Evolutionary conservation across 345 rosid genomes (phyloP), one percentile per base, ranked within the genome.

Genomic region (Reutealis trisperma): DNA sequence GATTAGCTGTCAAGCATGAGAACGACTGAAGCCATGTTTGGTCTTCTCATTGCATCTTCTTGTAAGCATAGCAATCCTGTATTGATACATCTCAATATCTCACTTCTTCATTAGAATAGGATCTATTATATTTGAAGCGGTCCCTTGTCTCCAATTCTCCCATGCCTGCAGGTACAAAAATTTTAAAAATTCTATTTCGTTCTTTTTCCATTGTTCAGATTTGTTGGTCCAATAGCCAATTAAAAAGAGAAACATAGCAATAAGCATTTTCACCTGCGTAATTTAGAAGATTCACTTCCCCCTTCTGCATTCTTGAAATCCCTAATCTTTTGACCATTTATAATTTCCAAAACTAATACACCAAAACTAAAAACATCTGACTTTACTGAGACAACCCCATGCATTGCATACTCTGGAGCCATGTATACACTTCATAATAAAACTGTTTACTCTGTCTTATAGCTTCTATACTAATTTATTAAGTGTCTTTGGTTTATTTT

Each of bases 341-440:
- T 63, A 51, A 90, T 88, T 76, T 90, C 90, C 24, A 87, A 47
- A 16, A 87, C 55, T 57, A 90, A 62, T 2, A 87, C 90, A 1
- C 92, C 90, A 8, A 88, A 90, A 63, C 88, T 83, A 72, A 81
- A 88, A n/a, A 88, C 90, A 63, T 88, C 92, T 1, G 89, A 82
- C 64, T 86, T 90, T 5, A 81, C 82, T 0, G 89, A 90, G 52
- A 81, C 87, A 1, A 76, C 70, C 6, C 92, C 92, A 6, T 85
- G 76, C 89, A 77, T 59, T 54, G 78, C 86, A 73, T 87, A 88
- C 70, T 88, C 90, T 4, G 92, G 89, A 25, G 89, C 79, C 81
- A 85, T 83, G 44, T 81, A 87, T 4, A 37, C 6, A 6, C 41
- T 37, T 37, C 41, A 37, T 37, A 37, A 6, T 5, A 37, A 37